These are phyloP conservation scores for Pachyrhizus erosus DNA, from an alignment of 306 rosid species.

Conservation along the genomic window DNA sequence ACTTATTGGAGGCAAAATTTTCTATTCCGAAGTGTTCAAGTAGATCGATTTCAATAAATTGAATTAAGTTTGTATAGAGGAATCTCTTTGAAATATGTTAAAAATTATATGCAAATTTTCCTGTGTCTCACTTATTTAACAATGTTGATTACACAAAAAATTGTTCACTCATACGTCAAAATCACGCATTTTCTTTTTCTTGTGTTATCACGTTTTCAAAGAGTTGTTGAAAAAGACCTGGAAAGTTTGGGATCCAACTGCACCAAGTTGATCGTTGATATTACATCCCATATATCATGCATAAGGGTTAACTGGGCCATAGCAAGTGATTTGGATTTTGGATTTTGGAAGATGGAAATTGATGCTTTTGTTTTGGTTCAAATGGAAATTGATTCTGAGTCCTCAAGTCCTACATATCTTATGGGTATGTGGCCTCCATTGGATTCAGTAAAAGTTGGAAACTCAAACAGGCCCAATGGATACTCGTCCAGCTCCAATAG, in stretches of 20 bases:
- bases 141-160: slow-evolving; percentile 6
- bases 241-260: slow-evolving; percentile 33
- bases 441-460: slow-evolving; percentile 18
- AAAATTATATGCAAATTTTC: neutral
- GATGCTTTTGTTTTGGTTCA: neutral
- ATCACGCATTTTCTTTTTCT: neutral
- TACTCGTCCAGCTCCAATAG: slow-evolving; percentile 29
- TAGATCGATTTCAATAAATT: neutral
- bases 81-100: neutral
- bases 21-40: neutral
- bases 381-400: slow-evolving; percentile 23
- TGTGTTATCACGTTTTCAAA: slow-evolving; percentile 1
- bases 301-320: slow-evolving; percentile 24
- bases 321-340: slow-evolving; percentile 5
- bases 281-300: neutral
- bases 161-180: slow-evolving; percentile 11
- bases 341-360: neutral
- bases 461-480: slow-evolving; percentile 30
- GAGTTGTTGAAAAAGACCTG: neutral
- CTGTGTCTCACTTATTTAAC: neutral
- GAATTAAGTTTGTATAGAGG: neutral
- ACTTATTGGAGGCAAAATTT: neutral
- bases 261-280: slow-evolving; percentile 31
- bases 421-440: slow-evolving; percentile 1
- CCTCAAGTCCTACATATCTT: slow-evolving; percentile 2